Evolutionary conservation across 108 stramenopile species (phyloP).

Genomic region (Cylindrotheca fusiformis): DNA sequence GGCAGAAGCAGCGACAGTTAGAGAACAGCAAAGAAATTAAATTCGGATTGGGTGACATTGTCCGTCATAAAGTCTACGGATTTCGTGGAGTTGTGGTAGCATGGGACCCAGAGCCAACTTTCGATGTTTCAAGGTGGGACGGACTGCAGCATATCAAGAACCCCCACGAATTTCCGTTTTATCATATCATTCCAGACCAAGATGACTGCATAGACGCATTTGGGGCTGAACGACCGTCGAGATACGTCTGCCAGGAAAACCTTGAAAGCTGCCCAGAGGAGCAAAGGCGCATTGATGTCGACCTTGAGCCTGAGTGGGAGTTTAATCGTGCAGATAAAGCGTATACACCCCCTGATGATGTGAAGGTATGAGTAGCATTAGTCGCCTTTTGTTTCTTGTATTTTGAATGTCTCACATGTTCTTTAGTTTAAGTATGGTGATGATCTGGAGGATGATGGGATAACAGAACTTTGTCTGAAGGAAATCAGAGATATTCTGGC

Average conservation of each 20-base stretch:
- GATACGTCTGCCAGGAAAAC: constrained; percentile 82
- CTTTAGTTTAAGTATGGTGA: constrained; percentile 50
- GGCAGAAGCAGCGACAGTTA: constrained; percentile 38
- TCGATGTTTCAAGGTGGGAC: constrained; percentile 78
- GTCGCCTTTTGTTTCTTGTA: neutral
- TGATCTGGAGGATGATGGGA: constrained; percentile 41
- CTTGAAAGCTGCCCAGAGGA: constrained; percentile 50
- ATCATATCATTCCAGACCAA: constrained; percentile 69
- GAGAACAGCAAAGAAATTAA: constrained; percentile 35
- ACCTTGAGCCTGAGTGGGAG: constrained; percentile 60
- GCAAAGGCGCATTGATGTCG: constrained; percentile 43
- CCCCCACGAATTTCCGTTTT: constrained; percentile 72
- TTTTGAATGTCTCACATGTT: neutral
- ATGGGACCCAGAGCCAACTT: constrained; percentile 59
- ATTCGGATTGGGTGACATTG: constrained; percentile 66
- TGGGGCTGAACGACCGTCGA: constrained; percentile 56
- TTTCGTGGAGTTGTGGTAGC: constrained; percentile 77
- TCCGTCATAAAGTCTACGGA: constrained; percentile 69
- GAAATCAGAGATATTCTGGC: constrained; percentile 25
- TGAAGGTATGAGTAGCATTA: constrained; percentile 10
- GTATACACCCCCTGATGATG: constrained; percentile 42
- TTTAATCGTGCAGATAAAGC: constrained; percentile 20
- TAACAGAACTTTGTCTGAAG: constrained; percentile 28
- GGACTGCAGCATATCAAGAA: constrained; percentile 62
- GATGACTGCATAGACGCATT: constrained; percentile 67